phyloP scores from a whole-genome alignment of 2,329 filamentous ascomycete species.

The Incumbomyces lentus region DNA sequence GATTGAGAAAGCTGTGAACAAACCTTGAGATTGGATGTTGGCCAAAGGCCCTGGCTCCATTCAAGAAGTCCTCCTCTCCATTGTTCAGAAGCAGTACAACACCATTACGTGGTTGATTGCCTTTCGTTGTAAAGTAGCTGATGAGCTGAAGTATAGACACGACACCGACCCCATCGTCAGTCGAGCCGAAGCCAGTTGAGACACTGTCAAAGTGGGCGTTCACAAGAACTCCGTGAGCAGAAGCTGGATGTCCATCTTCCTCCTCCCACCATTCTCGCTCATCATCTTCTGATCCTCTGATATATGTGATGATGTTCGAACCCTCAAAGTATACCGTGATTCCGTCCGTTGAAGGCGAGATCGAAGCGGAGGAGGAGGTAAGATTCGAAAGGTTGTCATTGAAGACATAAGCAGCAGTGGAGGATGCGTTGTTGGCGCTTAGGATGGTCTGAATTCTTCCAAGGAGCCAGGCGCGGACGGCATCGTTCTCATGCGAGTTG shows the following conservation, averaged over 20 bases:
- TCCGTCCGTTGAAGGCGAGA: constrained; percentile 27
- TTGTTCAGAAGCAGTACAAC: constrained; percentile 86
- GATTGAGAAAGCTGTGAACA: constrained; percentile 79
- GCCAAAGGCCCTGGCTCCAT: constrained; percentile 76
- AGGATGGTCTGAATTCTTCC: constrained; percentile 60
- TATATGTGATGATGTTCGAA: constrained; percentile 83
- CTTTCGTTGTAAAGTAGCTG: constrained; percentile 67
- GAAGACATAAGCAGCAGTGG: constrained; percentile 50
- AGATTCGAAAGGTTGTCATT: constrained; percentile 71
- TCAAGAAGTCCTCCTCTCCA: constrained; percentile 84
- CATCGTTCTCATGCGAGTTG: constrained; percentile 75
- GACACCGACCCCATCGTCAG: constrained; percentile 85
- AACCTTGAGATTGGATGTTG: constrained; percentile 72
- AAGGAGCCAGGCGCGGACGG: constrained; percentile 67
- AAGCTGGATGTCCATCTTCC: constrained; percentile 39
- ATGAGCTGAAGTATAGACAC: constrained; percentile 78
- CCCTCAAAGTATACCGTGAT: constrained; percentile 74
- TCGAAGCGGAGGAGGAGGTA: constrained; percentile 48
- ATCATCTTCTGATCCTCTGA: constrained; percentile 68
- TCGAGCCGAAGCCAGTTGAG: constrained; percentile 82
- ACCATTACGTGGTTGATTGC: constrained; percentile 64
- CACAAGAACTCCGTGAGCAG: constrained; percentile 70
- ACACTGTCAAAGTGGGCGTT: constrained; percentile 96
- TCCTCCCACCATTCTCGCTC: constrained; percentile 63
- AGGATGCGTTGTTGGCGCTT: constrained; percentile 43